Evolutionary conservation across 306 rosid genomes (phyloP).

Genomic region (Mimosa bimucronata): DNA sequence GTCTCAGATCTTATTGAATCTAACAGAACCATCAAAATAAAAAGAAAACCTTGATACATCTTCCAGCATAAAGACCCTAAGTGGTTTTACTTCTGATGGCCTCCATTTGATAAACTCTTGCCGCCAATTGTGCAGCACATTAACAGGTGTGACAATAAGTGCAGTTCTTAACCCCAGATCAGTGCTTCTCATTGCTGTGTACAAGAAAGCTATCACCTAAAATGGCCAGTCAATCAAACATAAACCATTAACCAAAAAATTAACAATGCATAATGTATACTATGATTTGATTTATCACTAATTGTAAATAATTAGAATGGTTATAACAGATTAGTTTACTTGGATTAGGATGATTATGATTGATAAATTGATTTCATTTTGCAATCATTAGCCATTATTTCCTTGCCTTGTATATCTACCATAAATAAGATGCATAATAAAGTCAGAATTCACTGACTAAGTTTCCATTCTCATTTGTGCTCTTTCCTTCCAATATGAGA

Average conservation of each 20-base stretch:
- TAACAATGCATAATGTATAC: slow-evolving; percentile 3
- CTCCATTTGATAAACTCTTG: slow-evolving; percentile 90
- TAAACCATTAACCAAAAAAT: slow-evolving; percentile 35
- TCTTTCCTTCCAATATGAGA: background rate
- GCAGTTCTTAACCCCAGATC: slow-evolving; percentile 92
- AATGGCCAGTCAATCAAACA: slow-evolving; percentile 35
- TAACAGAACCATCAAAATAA: slow-evolving; percentile 22
- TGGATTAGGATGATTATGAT: background rate
- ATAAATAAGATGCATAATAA: background rate
- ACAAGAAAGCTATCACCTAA: slow-evolving; percentile 93
- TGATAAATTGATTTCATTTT: too few relatives aligned
- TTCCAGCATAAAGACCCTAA: slow-evolving; percentile 88
- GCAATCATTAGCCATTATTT: background rate
- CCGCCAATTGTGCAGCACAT: slow-evolving; percentile 97
- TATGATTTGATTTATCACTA: background rate
- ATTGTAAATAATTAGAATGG: background rate
- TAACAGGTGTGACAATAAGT: slow-evolving; percentile 93
- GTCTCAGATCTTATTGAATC: slow-evolving; percentile 22
- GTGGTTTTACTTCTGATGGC: slow-evolving; percentile 84
- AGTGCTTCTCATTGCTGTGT: slow-evolving; percentile 85
- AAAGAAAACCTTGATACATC: slow-evolving; percentile 77
- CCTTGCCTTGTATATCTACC: background rate
- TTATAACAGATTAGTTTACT: background rate
- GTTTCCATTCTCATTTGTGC: background rate
- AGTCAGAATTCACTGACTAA: background rate